Evolutionary conservation across 768 basidiomycete species (phyloP).

Genomic region (Erythrobasidium yunnanense): DNA sequence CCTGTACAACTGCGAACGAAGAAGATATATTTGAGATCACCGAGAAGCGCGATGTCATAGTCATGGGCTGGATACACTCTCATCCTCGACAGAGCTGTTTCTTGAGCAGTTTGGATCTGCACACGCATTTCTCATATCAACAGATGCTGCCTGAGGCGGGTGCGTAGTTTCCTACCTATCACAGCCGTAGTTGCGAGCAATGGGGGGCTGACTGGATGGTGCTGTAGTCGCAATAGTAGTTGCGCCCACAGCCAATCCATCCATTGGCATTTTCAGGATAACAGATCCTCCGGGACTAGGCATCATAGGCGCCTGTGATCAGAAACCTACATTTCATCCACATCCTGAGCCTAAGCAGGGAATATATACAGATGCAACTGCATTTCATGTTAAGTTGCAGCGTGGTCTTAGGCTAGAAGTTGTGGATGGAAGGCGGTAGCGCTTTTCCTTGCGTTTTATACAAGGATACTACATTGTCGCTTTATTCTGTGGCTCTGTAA

Average conservation of each 20-base stretch:
- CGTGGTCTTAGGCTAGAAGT: background rate
- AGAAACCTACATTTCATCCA: background rate
- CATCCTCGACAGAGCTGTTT: background rate
- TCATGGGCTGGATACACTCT: constrained; percentile 2
- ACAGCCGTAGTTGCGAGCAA: background rate
- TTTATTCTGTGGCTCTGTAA: too few species aligned
- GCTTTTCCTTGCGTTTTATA: too few species aligned
- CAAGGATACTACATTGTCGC: too few species aligned
- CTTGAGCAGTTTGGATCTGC: background rate
- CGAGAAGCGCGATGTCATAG: background rate
- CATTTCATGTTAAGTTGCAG: background rate
- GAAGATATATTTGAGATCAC: constrained; percentile 8
- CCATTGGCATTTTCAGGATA: background rate
- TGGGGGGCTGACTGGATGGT: background rate
- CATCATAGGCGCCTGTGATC: background rate
- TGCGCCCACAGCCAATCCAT: background rate
- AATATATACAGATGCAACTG: background rate
- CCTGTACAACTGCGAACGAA: background rate
- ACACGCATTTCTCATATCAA: constrained; percentile 6
- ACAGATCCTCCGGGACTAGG: background rate
- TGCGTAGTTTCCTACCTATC: background rate
- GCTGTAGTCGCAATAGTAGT: constrained; percentile 7
- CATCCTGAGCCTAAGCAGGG: background rate
- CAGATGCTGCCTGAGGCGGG: constrained; percentile 11
- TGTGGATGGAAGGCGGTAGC: background rate